Evolutionary conservation across 2,329 filamentous ascomycete species (phyloP).

Genomic region (Rachicladosporium sp.): DNA sequence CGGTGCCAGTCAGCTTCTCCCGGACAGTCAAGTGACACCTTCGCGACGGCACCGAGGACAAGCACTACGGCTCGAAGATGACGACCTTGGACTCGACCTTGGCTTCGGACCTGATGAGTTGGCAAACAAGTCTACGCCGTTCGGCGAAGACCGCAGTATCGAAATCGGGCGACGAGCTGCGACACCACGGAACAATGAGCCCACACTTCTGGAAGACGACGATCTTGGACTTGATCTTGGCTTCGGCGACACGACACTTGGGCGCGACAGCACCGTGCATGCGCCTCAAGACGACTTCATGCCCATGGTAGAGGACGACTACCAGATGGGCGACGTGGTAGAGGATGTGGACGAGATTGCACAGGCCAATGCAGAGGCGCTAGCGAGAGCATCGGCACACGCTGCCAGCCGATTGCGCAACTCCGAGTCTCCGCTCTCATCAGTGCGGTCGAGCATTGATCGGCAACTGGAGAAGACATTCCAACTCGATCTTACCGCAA

Average conservation of each 20-base stretch:
- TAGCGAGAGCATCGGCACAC: slow-evolving; percentile 31
- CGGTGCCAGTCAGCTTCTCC: slow-evolving; percentile 65
- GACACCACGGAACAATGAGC: slow-evolving; percentile 42
- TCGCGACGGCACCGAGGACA: slow-evolving; percentile 12
- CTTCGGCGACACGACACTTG: slow-evolving; percentile 21
- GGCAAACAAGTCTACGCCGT: slow-evolving; percentile 24
- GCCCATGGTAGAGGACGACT: slow-evolving; percentile 22
- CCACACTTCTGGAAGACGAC: slow-evolving; percentile 46
- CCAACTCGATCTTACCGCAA: slow-evolving; percentile 22
- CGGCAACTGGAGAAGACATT: slow-evolving; percentile 54
- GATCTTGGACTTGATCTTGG: slow-evolving; percentile 39
- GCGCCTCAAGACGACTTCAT: slow-evolving; percentile 13
- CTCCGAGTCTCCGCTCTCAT: slow-evolving; percentile 43
- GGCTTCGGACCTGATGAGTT: slow-evolving; percentile 34
- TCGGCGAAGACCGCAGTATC: slow-evolving; percentile 40
- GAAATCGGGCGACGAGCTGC: slow-evolving; percentile 86
- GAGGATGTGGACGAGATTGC: slow-evolving; percentile 22
- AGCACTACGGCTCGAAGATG: slow-evolving; percentile 39
- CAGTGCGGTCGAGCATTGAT: slow-evolving; percentile 38
- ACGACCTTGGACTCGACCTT: slow-evolving; percentile 53
- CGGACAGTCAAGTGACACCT: slow-evolving; percentile 35
- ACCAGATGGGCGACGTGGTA: slow-evolving; percentile 29
- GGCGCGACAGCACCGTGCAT: slow-evolving; percentile 9
- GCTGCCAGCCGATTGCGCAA: slow-evolving; percentile 28
- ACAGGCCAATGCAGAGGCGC: slow-evolving; percentile 28